Percentiles rank a stretch among this genome's conserved stretches.
phyloP scores from a whole-genome alignment of 176 grass and related monocot genomes.

The Melocanna baccifera region DNA sequence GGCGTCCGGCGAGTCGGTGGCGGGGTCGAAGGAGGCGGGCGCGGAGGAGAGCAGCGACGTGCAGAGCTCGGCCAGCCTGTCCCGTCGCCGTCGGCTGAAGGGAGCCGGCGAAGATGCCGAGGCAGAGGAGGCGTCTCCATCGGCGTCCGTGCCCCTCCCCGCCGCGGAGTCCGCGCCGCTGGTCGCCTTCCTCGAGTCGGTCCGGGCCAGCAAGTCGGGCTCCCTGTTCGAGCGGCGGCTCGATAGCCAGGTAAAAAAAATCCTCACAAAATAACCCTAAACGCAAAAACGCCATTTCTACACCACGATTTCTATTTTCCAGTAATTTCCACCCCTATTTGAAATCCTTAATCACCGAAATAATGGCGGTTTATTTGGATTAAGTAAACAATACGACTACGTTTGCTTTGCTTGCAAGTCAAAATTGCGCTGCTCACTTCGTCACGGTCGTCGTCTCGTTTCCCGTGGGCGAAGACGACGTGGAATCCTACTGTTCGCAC shows the following conservation, averaged over 20 bases:
- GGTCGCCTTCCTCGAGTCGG: conserved; percentile 50
- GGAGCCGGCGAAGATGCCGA: conserved; percentile 17
- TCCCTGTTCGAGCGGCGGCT: conserved; percentile 75
- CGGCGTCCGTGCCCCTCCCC: conserved; percentile 11
- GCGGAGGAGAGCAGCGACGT: conserved; percentile 73
- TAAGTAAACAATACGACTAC: background rate
- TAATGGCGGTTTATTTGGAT: background rate
- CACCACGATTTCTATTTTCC: background rate
- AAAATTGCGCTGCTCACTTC: background rate
- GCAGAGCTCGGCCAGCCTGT: conserved; percentile 78
- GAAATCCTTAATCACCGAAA: background rate
- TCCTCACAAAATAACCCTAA: background rate
- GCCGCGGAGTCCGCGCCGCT: conserved; percentile 55
- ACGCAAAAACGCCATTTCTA: background rate
- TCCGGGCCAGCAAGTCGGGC: conserved; percentile 59
- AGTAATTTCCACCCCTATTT: background rate
- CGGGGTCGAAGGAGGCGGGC: conserved; percentile 53
- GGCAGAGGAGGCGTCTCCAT: conserved; percentile 12
- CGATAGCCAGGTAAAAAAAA: conserved; percentile 72
- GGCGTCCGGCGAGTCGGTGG: conserved; percentile 66
- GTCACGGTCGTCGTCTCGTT: background rate
- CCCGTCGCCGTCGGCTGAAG: conserved; percentile 32
- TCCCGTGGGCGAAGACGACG: background rate
- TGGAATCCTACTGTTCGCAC: background rate
- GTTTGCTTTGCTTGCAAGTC: background rate